Evolutionary conservation across 345 rosid species (phyloP), one percentile per base, ranked within the genome.

Genomic region (Draba incana): DNA sequence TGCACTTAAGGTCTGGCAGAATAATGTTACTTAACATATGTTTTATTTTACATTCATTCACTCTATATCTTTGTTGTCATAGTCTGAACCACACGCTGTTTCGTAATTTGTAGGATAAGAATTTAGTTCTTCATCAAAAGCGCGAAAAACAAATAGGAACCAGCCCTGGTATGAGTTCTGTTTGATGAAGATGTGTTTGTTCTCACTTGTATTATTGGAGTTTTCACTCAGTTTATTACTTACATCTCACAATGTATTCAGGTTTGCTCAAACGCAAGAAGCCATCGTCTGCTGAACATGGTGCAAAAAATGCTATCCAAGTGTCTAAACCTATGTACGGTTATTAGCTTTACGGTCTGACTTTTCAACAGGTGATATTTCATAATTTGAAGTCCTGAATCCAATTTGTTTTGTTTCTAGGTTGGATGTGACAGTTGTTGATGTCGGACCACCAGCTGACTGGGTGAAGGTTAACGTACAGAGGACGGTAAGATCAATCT

Each of bases 401-500:
- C 35, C 49, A 52, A 4, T 49, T 44, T 35, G 39, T 50, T 2
- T 3, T 10, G 35, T 24, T 54, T 33, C 25, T 77, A 89, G 98
- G 62, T 64, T 83, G 81, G 77, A 78, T 46, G 75, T 82, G 3
- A 91, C 83, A 35, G 82, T 89, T 69, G 75, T 84, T 75, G 98
- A 92, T 77, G 71, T 84, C 76, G 98, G 96, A 64, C 82, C 88
- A 41, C 92, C 98, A 76, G 96, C 96, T 69, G 92, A 89, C 67
- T 89, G 98, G 98, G 98, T 92, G 82, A 92, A 92, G 88, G 75
- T 92, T 79, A 92, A 83, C 74, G 98, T 89, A 41, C 88, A 83
- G 56, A 92, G 88, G 72, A 76, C 80, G 63, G 96, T 87, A 84
- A 64, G 64, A 58, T 38, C 58, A 70, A 42, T 48, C 54, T 23